Percentiles rank a stretch among this genome's conserved stretches.
These are phyloP conservation scores for Diaporthe longicolla DNA, from an alignment of 2,329 filamentous ascomycete genomes.

Conservation along the genomic window DNA sequence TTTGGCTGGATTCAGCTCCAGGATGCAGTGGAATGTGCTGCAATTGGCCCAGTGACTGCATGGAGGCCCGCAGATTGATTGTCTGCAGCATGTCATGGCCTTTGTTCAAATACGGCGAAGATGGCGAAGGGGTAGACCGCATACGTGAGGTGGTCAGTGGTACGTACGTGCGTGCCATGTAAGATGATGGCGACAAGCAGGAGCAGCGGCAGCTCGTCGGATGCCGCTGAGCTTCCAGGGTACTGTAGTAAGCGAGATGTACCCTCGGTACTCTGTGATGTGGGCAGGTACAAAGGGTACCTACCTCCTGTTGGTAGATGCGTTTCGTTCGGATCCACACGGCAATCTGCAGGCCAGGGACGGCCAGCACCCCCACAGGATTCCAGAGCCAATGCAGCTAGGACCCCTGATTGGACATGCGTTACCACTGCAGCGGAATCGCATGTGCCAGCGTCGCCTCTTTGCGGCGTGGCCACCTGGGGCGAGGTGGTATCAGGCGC, in stretches of 20 bases:
- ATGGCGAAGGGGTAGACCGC: not conserved
- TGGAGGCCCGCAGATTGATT: not conserved
- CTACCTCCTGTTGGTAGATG: not conserved
- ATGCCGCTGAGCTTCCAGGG: conserved; percentile 7
- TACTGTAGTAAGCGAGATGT: not conserved
- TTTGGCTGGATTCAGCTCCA: not conserved
- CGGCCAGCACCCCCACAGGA: conserved; percentile 1
- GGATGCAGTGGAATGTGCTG: not conserved
- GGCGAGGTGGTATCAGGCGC: conserved; percentile 11
- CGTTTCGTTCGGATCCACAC: conserved; percentile 32
- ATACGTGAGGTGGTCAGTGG: not conserved
- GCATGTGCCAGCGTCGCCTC: conserved; percentile 32
- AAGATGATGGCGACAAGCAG: not conserved
- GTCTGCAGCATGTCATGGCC: not conserved
- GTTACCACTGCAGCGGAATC: conserved; percentile 33
- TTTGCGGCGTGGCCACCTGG: conserved; percentile 26
- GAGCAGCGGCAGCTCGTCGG: not conserved
- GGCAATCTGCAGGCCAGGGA: conserved; percentile 14
- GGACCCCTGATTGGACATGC: conserved; percentile 23
- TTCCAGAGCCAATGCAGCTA: not conserved
- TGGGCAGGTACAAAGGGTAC: not conserved
- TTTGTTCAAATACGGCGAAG: conserved; percentile 3
- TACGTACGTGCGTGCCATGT: not conserved
- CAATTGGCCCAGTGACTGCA: not conserved
- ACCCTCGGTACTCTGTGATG: not conserved